Evolutionary conservation across 306 rosid genomes (phyloP).

Genomic region (Trifolium pratense): DNA sequence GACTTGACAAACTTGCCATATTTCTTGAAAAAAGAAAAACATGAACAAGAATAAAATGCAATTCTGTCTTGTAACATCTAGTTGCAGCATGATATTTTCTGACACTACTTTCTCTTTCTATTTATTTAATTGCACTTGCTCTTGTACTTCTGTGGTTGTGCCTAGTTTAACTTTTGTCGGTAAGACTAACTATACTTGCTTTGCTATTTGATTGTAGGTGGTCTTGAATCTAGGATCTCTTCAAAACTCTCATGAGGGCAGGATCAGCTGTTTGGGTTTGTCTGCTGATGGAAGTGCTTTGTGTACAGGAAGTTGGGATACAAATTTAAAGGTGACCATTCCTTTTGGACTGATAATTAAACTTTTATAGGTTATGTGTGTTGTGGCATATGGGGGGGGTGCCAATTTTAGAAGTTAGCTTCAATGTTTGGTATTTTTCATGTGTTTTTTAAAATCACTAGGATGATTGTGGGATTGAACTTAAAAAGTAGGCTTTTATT

Average conservation of each 20-base stretch:
- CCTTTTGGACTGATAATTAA: constrained; percentile 25
- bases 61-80: constrained; percentile 32
- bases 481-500: not conserved
- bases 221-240: constrained; percentile 94
- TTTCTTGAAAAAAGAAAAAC: not conserved
- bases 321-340: constrained; percentile 84
- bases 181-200: constrained; percentile 9
- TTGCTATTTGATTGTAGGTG: constrained; percentile 58
- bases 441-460: constrained; percentile 6
- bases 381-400: not conserved
- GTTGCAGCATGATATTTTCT: not conserved
- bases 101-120: constrained; percentile 26
- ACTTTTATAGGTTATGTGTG: not conserved
- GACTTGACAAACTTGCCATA: constrained; percentile 10
- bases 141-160: constrained; percentile 22
- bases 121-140: constrained; percentile 20
- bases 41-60: not conserved
- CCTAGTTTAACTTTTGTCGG: constrained; percentile 19
- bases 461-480: constrained; percentile 12
- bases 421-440: constrained; percentile 10
- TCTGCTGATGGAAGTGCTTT: constrained; percentile 99
- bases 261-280: constrained; percentile 89
- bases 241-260: constrained; percentile 77
- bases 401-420: constrained; percentile 2
- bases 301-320: constrained; percentile 98